phyloP scores from a whole-genome alignment of 352 stramenopile species.

The Phytophthora quininea region DNA sequence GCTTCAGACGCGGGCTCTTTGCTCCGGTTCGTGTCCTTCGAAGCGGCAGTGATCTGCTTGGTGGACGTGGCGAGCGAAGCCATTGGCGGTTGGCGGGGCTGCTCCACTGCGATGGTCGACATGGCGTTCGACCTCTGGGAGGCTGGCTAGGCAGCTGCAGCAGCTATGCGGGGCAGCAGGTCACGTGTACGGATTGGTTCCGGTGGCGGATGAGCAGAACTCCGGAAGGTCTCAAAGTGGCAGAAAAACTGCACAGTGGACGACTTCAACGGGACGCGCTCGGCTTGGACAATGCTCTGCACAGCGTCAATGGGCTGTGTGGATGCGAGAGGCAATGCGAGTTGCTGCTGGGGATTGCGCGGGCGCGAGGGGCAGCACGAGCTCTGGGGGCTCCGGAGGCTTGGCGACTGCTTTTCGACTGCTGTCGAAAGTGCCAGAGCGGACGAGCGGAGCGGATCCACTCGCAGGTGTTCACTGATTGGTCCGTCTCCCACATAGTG shows the following conservation, averaged over 20 bases:
- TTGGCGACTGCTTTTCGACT: too few relatives aligned
- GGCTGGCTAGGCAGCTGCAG: neutral
- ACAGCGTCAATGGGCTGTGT: neutral
- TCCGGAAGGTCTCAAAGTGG: too few relatives aligned
- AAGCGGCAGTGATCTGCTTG: conserved; percentile 8
- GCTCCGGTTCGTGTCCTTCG: conserved; percentile 11
- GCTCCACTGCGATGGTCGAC: conserved; percentile 38
- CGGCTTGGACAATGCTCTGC: neutral
- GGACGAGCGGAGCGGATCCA: too few relatives aligned
- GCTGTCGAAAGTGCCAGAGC: too few relatives aligned
- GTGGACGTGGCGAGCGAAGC: conserved; percentile 18
- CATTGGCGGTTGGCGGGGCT: conserved; percentile 33
- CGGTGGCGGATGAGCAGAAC: too few relatives aligned
- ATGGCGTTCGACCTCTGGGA: conserved; percentile 8
- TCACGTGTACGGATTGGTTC: neutral
- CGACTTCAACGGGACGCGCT: neutral
- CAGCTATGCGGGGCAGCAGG: neutral
- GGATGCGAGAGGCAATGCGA: too few relatives aligned
- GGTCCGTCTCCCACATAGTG: too few relatives aligned
- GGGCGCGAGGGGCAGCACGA: too few relatives aligned
- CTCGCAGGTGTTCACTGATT: too few relatives aligned
- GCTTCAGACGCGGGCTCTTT: conserved; percentile 11
- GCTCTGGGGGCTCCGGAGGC: too few relatives aligned
- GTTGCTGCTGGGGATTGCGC: neutral
- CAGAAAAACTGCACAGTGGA: neutral